phyloP scores from a whole-genome alignment of 106 monocot species.

The Iris macrosiphon region DNA sequence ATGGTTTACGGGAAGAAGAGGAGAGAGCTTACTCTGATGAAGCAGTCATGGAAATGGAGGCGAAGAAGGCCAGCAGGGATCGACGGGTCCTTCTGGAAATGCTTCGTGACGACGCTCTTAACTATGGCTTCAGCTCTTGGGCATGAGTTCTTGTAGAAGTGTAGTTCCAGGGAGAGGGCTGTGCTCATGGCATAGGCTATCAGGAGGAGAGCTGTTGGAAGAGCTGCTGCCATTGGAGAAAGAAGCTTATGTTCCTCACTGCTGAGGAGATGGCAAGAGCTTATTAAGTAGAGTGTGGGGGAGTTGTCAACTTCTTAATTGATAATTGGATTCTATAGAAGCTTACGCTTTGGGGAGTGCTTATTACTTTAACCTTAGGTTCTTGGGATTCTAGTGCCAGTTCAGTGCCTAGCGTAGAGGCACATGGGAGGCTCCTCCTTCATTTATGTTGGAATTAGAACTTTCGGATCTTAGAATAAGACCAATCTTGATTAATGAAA shows the following conservation, averaged over 20 bases:
- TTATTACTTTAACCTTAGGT: background rate
- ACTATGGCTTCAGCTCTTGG: conserved; percentile 36
- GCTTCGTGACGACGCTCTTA: conserved; percentile 12
- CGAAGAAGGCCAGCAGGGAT: conserved; percentile 34
- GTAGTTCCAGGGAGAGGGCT: conserved; percentile 15
- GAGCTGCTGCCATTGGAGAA: background rate
- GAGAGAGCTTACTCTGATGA: conserved; percentile 22
- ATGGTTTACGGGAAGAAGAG: too few relatives aligned
- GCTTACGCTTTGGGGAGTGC: background rate
- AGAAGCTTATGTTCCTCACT: background rate
- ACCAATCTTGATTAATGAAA: too few relatives aligned
- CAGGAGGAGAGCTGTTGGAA: background rate
- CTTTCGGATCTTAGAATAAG: too few relatives aligned
- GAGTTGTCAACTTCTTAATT: background rate
- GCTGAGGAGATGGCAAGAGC: background rate
- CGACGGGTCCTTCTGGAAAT: conserved; percentile 15
- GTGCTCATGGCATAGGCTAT: background rate
- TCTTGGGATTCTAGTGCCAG: conserved; percentile 8
- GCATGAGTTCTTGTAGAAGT: conserved; percentile 40
- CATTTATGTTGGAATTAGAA: background rate
- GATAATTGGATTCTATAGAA: background rate
- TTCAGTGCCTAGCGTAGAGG: background rate
- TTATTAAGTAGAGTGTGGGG: background rate
- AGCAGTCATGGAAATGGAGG: conserved; percentile 46
- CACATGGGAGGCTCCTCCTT: conserved; percentile 1